Conservation (phyloP, 2,329 filamentous ascomycete genomes). For the Davidsoniella neocaledoniae region DNA sequence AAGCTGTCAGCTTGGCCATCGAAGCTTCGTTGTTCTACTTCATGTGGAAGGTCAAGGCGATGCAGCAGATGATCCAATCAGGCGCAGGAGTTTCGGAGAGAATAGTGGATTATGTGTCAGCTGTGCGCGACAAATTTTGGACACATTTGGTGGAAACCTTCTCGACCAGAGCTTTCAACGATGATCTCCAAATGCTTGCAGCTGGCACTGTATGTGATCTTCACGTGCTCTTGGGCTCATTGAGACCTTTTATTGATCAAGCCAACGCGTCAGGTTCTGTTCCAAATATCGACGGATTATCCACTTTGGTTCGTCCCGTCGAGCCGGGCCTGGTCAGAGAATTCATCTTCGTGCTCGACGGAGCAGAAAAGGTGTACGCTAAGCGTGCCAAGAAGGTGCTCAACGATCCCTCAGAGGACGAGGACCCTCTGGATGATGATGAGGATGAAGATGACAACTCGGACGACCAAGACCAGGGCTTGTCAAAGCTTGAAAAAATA, state of each 20-base stretch:
- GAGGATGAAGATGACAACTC: constrained; percentile 39
- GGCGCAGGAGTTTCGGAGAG: constrained; percentile 37
- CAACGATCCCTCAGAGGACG: constrained; percentile 51
- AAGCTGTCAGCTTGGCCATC: constrained; percentile 59
- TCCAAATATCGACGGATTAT: constrained; percentile 22
- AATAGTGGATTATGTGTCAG: constrained; percentile 43
- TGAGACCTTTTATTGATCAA: constrained; percentile 37
- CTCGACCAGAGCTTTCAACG: constrained; percentile 50
- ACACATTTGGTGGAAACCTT: constrained; percentile 50
- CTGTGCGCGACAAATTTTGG: constrained; percentile 38
- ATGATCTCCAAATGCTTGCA: constrained; percentile 61
- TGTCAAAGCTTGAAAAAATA: constrained; percentile 35
- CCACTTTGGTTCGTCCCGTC: constrained; percentile 52
- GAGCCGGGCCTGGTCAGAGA: constrained; percentile 44
- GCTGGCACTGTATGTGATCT: constrained; percentile 68
- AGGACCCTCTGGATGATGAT: constrained; percentile 50
- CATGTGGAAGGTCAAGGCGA: constrained; percentile 68
- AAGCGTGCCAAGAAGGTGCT: constrained; percentile 47
- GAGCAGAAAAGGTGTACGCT: constrained; percentile 62
- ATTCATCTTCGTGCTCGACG: constrained; percentile 60
- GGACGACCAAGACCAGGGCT: constrained; percentile 30
- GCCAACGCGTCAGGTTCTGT: constrained; percentile 22
- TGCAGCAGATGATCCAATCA: constrained; percentile 37
- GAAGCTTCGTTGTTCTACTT: constrained; percentile 74
- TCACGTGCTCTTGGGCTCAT: constrained; percentile 59